Evolutionary conservation across 352 stramenopile genomes (phyloP).

Genomic region (Thraustochytrium striatum): DNA sequence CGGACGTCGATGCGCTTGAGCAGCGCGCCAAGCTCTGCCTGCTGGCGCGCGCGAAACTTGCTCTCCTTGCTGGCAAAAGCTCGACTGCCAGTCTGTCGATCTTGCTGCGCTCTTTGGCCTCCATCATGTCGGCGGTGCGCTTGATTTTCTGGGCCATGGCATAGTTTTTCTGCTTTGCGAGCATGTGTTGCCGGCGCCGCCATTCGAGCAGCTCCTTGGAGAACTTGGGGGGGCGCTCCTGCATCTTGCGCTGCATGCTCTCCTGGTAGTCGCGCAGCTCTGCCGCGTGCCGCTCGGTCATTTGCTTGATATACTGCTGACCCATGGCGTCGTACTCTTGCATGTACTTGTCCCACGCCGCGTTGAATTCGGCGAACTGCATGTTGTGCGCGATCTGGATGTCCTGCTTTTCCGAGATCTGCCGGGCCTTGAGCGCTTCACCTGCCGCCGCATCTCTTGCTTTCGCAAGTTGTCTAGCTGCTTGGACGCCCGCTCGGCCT

Average conservation of each 20-base stretch:
- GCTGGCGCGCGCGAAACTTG: slow-evolving; percentile 82
- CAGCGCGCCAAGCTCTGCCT: slow-evolving; percentile 82
- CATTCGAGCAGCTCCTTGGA: slow-evolving; percentile 89
- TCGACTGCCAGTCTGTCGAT: slow-evolving; percentile 72
- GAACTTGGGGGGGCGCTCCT: slow-evolving; percentile 73
- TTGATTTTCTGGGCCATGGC: slow-evolving; percentile 89
- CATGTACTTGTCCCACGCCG: slow-evolving; percentile 88
- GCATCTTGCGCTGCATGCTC: slow-evolving; percentile 74
- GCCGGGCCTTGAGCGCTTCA: slow-evolving; percentile 80
- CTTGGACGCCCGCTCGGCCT: slow-evolving; percentile 77
- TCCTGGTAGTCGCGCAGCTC: slow-evolving; percentile 80
- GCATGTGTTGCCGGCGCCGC: slow-evolving; percentile 81
- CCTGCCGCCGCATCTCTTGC: slow-evolving; percentile 84
- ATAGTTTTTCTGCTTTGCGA: slow-evolving; percentile 88
- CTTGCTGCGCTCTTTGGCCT: slow-evolving; percentile 78
- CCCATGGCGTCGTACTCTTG: slow-evolving; percentile 90
- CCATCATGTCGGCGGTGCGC: slow-evolving; percentile 84
- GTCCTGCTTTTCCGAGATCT: slow-evolving; percentile 83
- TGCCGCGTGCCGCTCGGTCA: slow-evolving; percentile 79
- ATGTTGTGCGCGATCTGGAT: slow-evolving; percentile 91
- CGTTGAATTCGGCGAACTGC: slow-evolving; percentile 89
- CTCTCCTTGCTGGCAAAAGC: slow-evolving; percentile 78
- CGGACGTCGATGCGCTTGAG: slow-evolving; percentile 87
- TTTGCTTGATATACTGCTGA: slow-evolving; percentile 85
- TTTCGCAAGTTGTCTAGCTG: slow-evolving; percentile 77